Percentiles rank a stretch among this genome's conserved stretches.
Evolutionary conservation across 805 yeast species (phyloP).

Genomic region (Cyberlindnera petersonii): DNA sequence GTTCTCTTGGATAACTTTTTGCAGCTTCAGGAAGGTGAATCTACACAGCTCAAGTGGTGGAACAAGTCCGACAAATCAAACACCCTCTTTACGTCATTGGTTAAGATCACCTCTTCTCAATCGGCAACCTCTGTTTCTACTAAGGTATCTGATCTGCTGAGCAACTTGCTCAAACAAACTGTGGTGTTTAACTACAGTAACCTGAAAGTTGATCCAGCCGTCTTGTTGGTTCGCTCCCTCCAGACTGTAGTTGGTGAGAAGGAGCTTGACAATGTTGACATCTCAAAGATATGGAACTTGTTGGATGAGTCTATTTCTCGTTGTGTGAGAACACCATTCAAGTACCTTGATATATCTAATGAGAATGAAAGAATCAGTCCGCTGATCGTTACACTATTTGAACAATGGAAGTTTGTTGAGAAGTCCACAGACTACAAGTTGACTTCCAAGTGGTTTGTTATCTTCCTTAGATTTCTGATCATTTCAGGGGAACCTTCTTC

Average conservation of each 20-base stretch:
- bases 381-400: slow-evolving; percentile 52
- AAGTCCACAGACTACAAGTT: slow-evolving; percentile 25
- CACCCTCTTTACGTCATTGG: slow-evolving; percentile 65
- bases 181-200: slow-evolving; percentile 47
- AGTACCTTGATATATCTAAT: slow-evolving; percentile 63
- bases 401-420: slow-evolving; percentile 61
- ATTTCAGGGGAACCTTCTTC: slow-evolving; percentile 55
- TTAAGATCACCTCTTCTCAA: slow-evolving; percentile 46
- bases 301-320: slow-evolving; percentile 77
- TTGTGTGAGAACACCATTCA: slow-evolving; percentile 72
- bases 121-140: slow-evolving; percentile 41
- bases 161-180: slow-evolving; percentile 46
- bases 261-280: slow-evolving; percentile 17
- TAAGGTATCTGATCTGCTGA: slow-evolving; percentile 37
- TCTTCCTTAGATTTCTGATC: slow-evolving; percentile 43
- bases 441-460: slow-evolving; percentile 45
- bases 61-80: slow-evolving; percentile 43
- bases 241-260: slow-evolving; percentile 19
- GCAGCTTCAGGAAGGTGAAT: slow-evolving; percentile 52
- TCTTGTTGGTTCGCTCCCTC: slow-evolving; percentile 51
- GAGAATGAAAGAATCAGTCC: slow-evolving; percentile 45
- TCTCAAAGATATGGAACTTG: slow-evolving; percentile 48
- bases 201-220: slow-evolving; percentile 49
- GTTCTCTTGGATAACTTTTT: slow-evolving; percentile 56
- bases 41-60: slow-evolving; percentile 76